Percentiles rank a stretch among this genome's conserved stretches.
These are phyloP conservation scores for Trametes villosa DNA, from an alignment of 768 basidiomycete genomes.

Conservation along the genomic window DNA sequence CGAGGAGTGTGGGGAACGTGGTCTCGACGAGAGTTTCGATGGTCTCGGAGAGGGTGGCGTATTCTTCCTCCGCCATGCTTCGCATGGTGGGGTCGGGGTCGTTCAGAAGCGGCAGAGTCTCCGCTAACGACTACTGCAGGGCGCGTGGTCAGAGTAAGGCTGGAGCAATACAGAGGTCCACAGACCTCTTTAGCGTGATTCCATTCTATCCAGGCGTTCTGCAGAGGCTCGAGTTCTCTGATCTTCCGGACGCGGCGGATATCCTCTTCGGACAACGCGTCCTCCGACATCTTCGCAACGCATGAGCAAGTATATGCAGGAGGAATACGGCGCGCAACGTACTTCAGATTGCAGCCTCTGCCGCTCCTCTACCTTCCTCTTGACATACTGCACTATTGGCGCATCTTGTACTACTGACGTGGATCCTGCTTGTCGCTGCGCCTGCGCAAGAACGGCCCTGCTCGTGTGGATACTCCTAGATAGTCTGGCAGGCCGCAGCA, in stretches of 20 bases:
- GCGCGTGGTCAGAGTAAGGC: constrained; percentile 6
- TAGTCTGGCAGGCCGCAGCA: background rate
- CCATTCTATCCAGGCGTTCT: constrained; percentile 72
- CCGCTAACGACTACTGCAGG: constrained; percentile 63
- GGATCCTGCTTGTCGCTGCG: background rate
- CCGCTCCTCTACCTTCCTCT: constrained; percentile 29
- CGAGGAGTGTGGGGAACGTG: constrained; percentile 72
- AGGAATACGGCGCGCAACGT: background rate
- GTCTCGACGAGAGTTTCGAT: constrained; percentile 35
- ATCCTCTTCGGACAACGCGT: constrained; percentile 56
- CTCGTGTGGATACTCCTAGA: background rate
- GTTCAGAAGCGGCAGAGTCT: constrained; percentile 60
- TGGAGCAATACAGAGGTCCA: background rate
- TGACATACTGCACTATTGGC: constrained; percentile 31
- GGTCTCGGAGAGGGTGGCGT: constrained; percentile 46
- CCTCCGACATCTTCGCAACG: constrained; percentile 51
- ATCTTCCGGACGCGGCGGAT: constrained; percentile 61
- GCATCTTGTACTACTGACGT: constrained; percentile 14
- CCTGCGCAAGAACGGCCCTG: constrained; percentile 3
- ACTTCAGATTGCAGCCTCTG: constrained; percentile 29
- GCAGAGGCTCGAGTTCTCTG: constrained; percentile 71
- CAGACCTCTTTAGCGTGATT: constrained; percentile 58
- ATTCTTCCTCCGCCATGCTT: constrained; percentile 71
- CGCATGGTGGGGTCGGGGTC: constrained; percentile 83
- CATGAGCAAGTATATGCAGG: background rate